These are phyloP conservation scores for Hanseniaspora hatyaiensis DNA, from an alignment of 805 yeast species.

Conservation along the genomic window DNA sequence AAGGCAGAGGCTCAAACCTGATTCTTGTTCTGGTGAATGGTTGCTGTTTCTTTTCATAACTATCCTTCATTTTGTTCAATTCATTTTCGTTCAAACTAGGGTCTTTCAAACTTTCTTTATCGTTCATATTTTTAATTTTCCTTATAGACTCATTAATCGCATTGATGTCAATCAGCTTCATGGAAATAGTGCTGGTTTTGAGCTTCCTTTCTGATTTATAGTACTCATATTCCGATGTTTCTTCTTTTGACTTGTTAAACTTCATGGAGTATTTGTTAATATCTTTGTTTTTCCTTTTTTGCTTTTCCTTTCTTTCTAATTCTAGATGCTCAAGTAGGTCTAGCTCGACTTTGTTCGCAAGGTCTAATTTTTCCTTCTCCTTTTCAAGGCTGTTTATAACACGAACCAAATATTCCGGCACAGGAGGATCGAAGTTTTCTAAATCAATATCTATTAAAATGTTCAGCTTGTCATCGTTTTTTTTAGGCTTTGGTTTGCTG, in stretches of 20 bases:
- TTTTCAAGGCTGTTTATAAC: conserved; percentile 6
- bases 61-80: conserved; percentile 5
- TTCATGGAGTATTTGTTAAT: conserved; percentile 13
- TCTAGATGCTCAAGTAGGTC: conserved; percentile 10
- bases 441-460: conserved; percentile 14
- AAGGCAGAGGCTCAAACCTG: conserved; percentile 10
- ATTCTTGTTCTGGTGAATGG: conserved; percentile 15
- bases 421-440: conserved; percentile 14
- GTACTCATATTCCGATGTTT: conserved; percentile 28
- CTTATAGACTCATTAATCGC: conserved; percentile 29
- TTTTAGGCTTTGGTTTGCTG: too few species aligned
- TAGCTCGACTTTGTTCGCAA: neutral
- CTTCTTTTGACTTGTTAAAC: conserved; percentile 19
- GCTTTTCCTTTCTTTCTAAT: neutral
- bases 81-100: neutral
- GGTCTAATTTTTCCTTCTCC: neutral
- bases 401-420: conserved; percentile 11
- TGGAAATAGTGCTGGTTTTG: neutral
- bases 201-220: conserved; percentile 29
- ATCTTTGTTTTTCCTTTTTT: conserved; percentile 6
- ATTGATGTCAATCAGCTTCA: conserved; percentile 23
- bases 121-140: conserved; percentile 24
- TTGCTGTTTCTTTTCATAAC: neutral
- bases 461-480: neutral
- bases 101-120: neutral